Evolutionary conservation across 768 basidiomycete species (phyloP).

Genomic region (Suillus tomentosus): DNA sequence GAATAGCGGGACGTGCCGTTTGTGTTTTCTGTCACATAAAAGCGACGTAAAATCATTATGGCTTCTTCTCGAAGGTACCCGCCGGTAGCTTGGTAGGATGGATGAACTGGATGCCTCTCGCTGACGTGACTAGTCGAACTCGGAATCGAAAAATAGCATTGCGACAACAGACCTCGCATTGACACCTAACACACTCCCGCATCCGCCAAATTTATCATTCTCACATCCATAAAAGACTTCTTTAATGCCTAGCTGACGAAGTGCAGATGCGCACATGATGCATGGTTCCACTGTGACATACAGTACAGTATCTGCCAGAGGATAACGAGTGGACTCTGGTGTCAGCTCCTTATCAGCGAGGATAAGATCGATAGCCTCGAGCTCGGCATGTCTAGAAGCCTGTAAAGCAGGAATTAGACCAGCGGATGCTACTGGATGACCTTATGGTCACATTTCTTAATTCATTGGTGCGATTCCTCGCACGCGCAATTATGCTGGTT

Average conservation of each 20-base stretch:
- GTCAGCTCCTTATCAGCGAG: slow-evolving; percentile 64
- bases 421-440: background rate
- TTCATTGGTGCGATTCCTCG: slow-evolving; percentile 93
- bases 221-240: slow-evolving; percentile 91
- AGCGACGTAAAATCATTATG: slow-evolving; percentile 82
- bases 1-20: slow-evolving; percentile 64
- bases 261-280: slow-evolving; percentile 97
- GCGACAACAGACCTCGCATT: slow-evolving; percentile 64
- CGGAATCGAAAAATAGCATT: slow-evolving; percentile 3
- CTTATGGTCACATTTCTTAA: slow-evolving; percentile 72
- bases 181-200: slow-evolving; percentile 90
- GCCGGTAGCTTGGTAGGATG: slow-evolving; percentile 70
- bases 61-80: slow-evolving; percentile 83
- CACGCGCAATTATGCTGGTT: slow-evolving; percentile 75
- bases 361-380: slow-evolving; percentile 93
- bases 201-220: slow-evolving; percentile 96
- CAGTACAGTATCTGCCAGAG: slow-evolving; percentile 76
- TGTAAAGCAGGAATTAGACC: slow-evolving; percentile 34
- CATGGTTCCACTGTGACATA: slow-evolving; percentile 99
- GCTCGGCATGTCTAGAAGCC: slow-evolving; percentile 97
- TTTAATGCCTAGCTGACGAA: slow-evolving; percentile 90
- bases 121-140: slow-evolving; percentile 38
- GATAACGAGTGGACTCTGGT: slow-evolving; percentile 48
- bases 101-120: slow-evolving; percentile 70
- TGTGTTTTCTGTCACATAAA: slow-evolving; percentile 91